phyloP scores from a whole-genome alignment of 202 grass and related monocot genomes.

The Schoenoplectus tabernaemontani region DNA sequence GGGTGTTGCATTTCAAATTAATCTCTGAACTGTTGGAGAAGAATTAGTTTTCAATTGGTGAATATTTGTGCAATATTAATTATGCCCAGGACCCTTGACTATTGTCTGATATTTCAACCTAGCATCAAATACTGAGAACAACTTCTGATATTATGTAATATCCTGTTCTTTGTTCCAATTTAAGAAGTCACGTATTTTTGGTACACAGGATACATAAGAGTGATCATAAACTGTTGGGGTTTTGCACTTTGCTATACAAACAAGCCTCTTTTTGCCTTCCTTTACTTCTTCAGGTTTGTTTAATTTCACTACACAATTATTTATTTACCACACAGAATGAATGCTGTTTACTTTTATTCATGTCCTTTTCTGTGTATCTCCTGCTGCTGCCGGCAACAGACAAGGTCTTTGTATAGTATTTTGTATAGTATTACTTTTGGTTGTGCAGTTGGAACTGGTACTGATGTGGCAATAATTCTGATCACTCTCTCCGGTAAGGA shows the following conservation, averaged over 20 bases:
- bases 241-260: slow-evolving; percentile 69
- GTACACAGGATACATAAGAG: slow-evolving; percentile 66
- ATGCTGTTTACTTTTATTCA: neutral
- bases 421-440: neutral
- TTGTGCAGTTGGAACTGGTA: neutral
- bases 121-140: neutral
- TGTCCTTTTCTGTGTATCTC: neutral
- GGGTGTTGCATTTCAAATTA: neutral
- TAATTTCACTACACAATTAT: neutral
- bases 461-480: neutral
- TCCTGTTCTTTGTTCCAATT: neutral
- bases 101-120: neutral
- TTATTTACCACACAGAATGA: neutral
- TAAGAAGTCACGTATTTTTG: slow-evolving; percentile 19
- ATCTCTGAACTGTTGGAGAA: neutral
- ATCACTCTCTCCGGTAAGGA: too few species aligned
- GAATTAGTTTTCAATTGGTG: neutral
- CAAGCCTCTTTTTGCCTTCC: slow-evolving; percentile 62
- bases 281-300: slow-evolving; percentile 78
- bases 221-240: slow-evolving; percentile 79
- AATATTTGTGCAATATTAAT: neutral
- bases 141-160: neutral
- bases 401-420: too few species aligned
- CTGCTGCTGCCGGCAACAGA: neutral
- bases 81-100: neutral